These are phyloP conservation scores for Sporothrix curviconia DNA, from an alignment of 2,329 filamentous ascomycete species.

Conservation along the genomic window DNA sequence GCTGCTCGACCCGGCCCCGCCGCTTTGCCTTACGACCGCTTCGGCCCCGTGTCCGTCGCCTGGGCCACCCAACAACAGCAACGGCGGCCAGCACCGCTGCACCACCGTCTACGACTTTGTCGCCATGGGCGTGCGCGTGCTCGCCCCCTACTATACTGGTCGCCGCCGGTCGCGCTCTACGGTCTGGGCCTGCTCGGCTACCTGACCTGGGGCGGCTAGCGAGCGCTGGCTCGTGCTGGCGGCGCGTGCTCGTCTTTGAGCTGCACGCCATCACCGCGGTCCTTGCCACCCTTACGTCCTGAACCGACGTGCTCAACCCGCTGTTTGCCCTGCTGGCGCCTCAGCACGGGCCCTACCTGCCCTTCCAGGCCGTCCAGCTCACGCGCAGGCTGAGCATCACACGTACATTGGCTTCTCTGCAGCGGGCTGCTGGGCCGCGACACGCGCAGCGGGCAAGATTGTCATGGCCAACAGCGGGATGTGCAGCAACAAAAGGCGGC, in stretches of 20 bases:
- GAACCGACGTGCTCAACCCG: constrained; percentile 28
- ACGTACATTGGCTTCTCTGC: constrained; percentile 76
- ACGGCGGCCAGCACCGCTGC: constrained; percentile 36
- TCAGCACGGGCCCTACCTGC: constrained; percentile 59
- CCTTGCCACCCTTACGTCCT: constrained; percentile 42
- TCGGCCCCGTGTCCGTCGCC: constrained; percentile 63
- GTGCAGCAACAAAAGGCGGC: constrained; percentile 24
- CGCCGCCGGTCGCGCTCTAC: constrained; percentile 52
- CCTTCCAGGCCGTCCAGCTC: constrained; percentile 74
- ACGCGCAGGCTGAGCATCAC: constrained; percentile 71
- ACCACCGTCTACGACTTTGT: constrained; percentile 68
- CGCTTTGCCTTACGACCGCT: constrained; percentile 86
- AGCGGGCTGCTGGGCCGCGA: constrained; percentile 57
- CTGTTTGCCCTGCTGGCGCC: constrained; percentile 30
- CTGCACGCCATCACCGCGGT: constrained; percentile 48
- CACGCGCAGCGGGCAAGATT: constrained; percentile 22
- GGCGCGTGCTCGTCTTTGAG: constrained; percentile 50
- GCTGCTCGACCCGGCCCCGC: constrained; percentile 64
- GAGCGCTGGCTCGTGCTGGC: constrained; percentile 57
- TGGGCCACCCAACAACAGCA: constrained; percentile 43
- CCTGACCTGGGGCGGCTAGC: constrained; percentile 59
- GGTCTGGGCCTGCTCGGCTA: constrained; percentile 59
- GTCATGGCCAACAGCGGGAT: constrained; percentile 26
- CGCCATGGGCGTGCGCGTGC: constrained; percentile 51
- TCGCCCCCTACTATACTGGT: constrained; percentile 58